A percentile compares a stretch with the other conserved stretches of the same genome.
phyloP scores from a whole-genome alignment of 108 stramenopile genomes.

The Bacterosira constricta region DNA sequence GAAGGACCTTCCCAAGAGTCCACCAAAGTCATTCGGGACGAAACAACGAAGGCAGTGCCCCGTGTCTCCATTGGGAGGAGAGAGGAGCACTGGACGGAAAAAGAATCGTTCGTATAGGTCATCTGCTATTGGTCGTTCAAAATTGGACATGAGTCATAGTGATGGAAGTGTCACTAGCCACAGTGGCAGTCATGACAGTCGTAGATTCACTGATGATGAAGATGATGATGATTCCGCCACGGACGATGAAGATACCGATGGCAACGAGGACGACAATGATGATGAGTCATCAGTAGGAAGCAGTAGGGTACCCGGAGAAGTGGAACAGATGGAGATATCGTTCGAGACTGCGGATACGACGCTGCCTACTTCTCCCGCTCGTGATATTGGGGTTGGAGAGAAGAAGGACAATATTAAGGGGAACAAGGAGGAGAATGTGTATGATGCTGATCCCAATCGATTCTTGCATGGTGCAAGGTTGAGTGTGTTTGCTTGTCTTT shows the following conservation, averaged over 20 bases:
- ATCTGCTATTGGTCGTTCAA: no score
- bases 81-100: no score
- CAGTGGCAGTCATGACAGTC: slow-evolving; percentile 10
- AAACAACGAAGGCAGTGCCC: no score
- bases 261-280: background rate
- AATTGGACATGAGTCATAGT: no score
- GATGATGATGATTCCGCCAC: background rate
- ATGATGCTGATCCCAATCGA: slow-evolving; percentile 66
- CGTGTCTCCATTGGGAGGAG: no score
- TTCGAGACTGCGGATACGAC: slow-evolving; percentile 8
- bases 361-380: background rate
- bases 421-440: slow-evolving; percentile 27
- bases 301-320: background rate
- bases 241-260: background rate
- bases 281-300: background rate
- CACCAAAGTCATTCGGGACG: no score
- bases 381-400: background rate
- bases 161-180: background rate
- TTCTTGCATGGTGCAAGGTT: slow-evolving; percentile 61
- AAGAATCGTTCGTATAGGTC: no score
- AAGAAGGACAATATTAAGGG: no score
- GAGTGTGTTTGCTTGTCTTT: slow-evolving; percentile 69
- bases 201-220: background rate
- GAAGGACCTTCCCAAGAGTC: no score
- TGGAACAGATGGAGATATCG: slow-evolving; percentile 17